A percentile compares a stretch with the other conserved stretches of the same genome.
Evolutionary conservation across 192 early-diverging fungal genomes (phyloP).

Genomic region (Rhizoclosmatium sp.): DNA sequence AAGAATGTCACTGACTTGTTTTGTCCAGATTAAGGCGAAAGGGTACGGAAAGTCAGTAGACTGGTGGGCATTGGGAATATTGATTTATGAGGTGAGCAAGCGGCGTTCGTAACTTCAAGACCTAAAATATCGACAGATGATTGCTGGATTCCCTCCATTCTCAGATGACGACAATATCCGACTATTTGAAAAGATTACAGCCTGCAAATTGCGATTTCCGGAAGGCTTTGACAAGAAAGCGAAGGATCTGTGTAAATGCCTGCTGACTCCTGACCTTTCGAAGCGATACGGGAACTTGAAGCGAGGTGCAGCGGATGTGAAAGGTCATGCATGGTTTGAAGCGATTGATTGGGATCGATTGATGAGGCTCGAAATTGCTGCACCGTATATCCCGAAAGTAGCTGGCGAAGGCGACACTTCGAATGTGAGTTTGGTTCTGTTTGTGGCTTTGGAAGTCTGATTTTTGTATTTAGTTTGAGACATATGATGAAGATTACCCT

Average conservation of each 20-base stretch:
- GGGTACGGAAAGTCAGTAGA: slow-evolving; percentile 93
- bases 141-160: slow-evolving; percentile 67
- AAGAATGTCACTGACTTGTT: neutral
- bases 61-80: slow-evolving; percentile 93
- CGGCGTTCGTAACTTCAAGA: neutral
- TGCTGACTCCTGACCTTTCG: slow-evolving; percentile 46
- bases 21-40: slow-evolving; percentile 71
- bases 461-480: slow-evolving; percentile 83
- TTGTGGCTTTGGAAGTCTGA: slow-evolving; percentile 41
- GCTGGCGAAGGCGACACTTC: slow-evolving; percentile 83
- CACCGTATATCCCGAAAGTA: slow-evolving; percentile 87
- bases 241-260: slow-evolving; percentile 47
- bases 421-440: slow-evolving; percentile 21
- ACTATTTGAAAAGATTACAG: slow-evolving; percentile 58
- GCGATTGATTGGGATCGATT: slow-evolving; percentile 67
- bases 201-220: slow-evolving; percentile 54
- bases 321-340: slow-evolving; percentile 52
- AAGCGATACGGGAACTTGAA: slow-evolving; percentile 54
- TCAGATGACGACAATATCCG: slow-evolving; percentile 47
- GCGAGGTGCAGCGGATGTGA: slow-evolving; percentile 51
- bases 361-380: slow-evolving; percentile 72
- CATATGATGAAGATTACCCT: slow-evolving; percentile 89
- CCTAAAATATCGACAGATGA: slow-evolving; percentile 51
- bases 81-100: slow-evolving; percentile 72
- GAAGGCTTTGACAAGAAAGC: slow-evolving; percentile 46